Evolutionary conservation across 768 basidiomycete genomes (phyloP), one percentile per base, ranked within the genome.

Genomic region (Mycena latifolia): DNA sequence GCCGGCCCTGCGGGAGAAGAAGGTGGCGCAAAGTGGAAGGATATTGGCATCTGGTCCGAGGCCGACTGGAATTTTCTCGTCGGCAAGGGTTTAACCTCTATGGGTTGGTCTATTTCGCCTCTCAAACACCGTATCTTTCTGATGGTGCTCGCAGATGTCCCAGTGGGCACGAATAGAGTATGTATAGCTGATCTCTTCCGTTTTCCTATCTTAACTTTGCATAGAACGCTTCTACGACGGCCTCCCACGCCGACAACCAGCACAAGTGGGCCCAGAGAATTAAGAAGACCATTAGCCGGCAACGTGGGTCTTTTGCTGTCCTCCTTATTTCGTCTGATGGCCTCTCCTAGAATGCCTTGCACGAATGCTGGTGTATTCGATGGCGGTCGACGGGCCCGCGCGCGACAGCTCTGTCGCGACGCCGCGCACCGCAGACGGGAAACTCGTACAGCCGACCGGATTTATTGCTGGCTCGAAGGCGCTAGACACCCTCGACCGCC

Each of bases 21-120:
- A 70, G 87, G 85, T 54, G 84, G 85, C 41, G 85, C 88, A 10
- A 78, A 80, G 61, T 92, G 89, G 89, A 91, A 90, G 75, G 92
- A 94, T 69, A 86, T 98, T 37, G 96, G 96, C 15, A 96, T 99
- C 59, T 96, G 95, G 87, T 90, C 87, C 6, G 86, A 94, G 62
- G 82, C 86, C 46, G 90, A 98, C 77, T 98, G 95, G 89, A 88
- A 88, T 60, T 81, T 92, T 28, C 79, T 99, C 53, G 86, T 96
- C 68, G 89, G 89, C 37, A 96, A 96, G 76, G 91, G 92, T 17
- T 80, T 98, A 35, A 85, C 87, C 33, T 91, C 92, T 7, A 90
- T 95, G 89, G 90, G 92, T 92, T 77, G 63, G 83, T 76, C 29
- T 57, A 63, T 58, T 35, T 52, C 41, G 20, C 43, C 61, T 55